Base-by-base conservation (phyloP, 495 filamentous ascomycete genomes). In the Neurospora sp. region DNA sequence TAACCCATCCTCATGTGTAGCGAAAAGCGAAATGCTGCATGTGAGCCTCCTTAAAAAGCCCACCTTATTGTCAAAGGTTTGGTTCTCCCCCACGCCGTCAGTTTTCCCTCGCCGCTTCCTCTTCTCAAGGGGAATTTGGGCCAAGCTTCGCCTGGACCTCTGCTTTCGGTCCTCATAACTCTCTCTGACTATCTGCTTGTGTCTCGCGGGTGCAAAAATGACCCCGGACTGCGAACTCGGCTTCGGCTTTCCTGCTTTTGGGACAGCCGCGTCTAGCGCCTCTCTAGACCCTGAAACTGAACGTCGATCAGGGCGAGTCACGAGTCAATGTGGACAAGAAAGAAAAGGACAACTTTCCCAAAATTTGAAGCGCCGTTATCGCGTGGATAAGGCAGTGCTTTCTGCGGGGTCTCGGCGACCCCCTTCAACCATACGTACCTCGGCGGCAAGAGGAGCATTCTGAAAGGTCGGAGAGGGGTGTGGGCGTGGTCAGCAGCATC, bases 391-490 rank as follows among this genome's bases (percentile, higher is more conserved):
- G 65, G 37, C 71, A 68, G 20, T 53, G 38, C 41, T 39, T 22
- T 35, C 41, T 73, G 70, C 70, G 70, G 70, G 70, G 70, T 71
- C 39, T 59, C 20, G 40, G 27, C 17, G 38, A 59, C 22, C 38
- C 48, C 48, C 31, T 42, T 42, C 48, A 71, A 35, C 70, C 22
- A 61, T n/a, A 53, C 20, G 48, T 59, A 59, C 22, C 48, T 42
- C 73, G 80, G 82, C 82, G 82, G 81, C 82, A 84, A 84, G 78
- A 80, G 81, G 65, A 82, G 81, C 78, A 72, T 78, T 80, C 74
- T 81, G 80, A 83, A 80, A 82, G 80, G 82, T 80, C 79, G 78
- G 72, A 72, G 40, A 59, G 22, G 22, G 48, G 35, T 69, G 40
- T 37, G 45, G 70, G 37, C 37, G 70, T 38, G 37, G 61, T 68